A percentile compares a stretch with the other conserved stretches of the same genome.
phyloP scores from a whole-genome alignment of 2,329 filamentous ascomycete genomes.

The Ciborinia camelliae region DNA sequence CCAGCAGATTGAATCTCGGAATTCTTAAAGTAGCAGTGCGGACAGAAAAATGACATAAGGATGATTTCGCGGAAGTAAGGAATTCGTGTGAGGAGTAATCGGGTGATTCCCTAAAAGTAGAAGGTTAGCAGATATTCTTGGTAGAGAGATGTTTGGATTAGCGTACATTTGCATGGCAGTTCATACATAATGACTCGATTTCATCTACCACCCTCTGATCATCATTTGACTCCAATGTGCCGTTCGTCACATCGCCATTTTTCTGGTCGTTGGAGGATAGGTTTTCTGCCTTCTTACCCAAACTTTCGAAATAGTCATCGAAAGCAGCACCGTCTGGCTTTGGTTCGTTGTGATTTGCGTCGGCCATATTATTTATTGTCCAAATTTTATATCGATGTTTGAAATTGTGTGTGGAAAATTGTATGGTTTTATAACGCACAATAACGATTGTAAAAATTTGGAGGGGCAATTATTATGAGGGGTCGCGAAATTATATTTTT shows the following conservation, averaged over 20 bases:
- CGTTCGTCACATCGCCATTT: slow-evolving; percentile 30
- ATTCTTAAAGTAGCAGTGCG: slow-evolving; percentile 84
- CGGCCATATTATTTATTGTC: slow-evolving; percentile 44
- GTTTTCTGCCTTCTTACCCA: slow-evolving; percentile 58
- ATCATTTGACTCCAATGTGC: slow-evolving; percentile 38
- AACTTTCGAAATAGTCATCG: slow-evolving; percentile 59
- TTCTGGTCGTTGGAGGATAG: slow-evolving; percentile 41
- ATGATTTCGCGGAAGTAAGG: slow-evolving; percentile 98
- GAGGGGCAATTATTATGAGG: slow-evolving; percentile 23
- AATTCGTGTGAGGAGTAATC: slow-evolving; percentile 84
- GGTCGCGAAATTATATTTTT: slow-evolving; percentile 23
- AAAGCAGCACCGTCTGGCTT: slow-evolving; percentile 42
- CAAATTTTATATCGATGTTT: not conserved
- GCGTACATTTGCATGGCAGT: slow-evolving; percentile 71
- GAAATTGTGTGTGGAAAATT: not conserved
- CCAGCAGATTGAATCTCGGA: slow-evolving; percentile 92
- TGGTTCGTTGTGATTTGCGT: slow-evolving; percentile 41
- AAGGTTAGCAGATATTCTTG: slow-evolving; percentile 2
- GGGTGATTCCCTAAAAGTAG: slow-evolving; percentile 66
- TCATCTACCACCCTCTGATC: slow-evolving; percentile 59
- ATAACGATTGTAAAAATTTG: slow-evolving; percentile 26
- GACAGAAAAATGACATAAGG: slow-evolving; percentile 93
- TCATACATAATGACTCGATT: slow-evolving; percentile 82
- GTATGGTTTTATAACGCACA: slow-evolving; percentile 4
- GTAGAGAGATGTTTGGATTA: not conserved